Base-by-base conservation (phyloP, 169 alveolate genomes). In the Plasmodium gonderi region DNA sequence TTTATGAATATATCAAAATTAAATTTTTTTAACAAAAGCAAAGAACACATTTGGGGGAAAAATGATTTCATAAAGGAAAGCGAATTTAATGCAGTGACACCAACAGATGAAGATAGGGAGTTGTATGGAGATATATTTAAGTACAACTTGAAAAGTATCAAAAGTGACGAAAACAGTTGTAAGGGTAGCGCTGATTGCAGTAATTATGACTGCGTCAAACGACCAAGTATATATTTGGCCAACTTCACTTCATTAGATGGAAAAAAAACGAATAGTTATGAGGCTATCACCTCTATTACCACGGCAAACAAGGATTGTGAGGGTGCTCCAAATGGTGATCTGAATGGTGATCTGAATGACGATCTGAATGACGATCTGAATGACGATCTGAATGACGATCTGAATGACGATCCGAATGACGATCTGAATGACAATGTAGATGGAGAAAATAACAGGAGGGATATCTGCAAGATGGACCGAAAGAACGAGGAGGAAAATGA, bases 1-100 rank as follows among this genome's bases (percentile, higher is more conserved):
- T 51, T 68, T 69, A 14, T 83, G 49, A 83, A 72, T 83, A 26
- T 69, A 47, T 72, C 92, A 3, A 68, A 83, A 45, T 44, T 83
- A 29, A 69, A 69, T 33, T 69, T 83, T 31, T 31, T 83, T 47
- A 45, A 69, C 64, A 82, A 68, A 68, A 47, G 79, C 11, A 64
- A 33, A 65, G 91, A 75, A n/a, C 20, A 64, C 20, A 80, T 80
- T 11, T 65, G 47, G 33, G 80, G 49, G 20, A 80, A 80, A 42
- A 65, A 65, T 49, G 17, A 33, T 31, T 47, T 38, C 45, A 33
- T 36, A 33, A 29, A 40, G 12, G 64, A 80, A 47, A 60, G 67
- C 47, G 38, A 40, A 36, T n/a, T 36, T 64, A 40, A 42, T 29
- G 65, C 38, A 75, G 72, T 23, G 17, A 17, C 72, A 23, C 40